These are phyloP conservation scores for Eustoma russellianum DNA, from an alignment of 257 asterid species.

Conservation along the genomic window DNA sequence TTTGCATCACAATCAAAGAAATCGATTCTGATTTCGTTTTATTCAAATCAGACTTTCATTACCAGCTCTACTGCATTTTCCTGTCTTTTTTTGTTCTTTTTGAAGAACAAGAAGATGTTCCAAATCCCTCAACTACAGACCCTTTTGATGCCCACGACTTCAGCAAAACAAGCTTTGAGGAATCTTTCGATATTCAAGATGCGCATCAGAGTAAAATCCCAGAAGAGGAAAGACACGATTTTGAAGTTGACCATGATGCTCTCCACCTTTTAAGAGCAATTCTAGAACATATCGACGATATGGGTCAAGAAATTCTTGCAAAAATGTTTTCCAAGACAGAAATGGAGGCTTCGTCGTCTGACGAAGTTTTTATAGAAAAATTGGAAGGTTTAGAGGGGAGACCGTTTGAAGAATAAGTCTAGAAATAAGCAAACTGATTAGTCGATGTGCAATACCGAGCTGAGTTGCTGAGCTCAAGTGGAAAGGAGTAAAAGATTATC, in stretches of 20 bases:
- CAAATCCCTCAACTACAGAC: neutral
- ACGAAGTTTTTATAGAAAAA: constrained; percentile 2
- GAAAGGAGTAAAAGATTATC: no score
- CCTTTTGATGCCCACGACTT: neutral
- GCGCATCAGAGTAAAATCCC: neutral
- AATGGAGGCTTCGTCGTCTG: constrained; percentile 2
- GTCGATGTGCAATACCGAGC: no score
- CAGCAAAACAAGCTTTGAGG: neutral
- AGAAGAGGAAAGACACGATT: neutral
- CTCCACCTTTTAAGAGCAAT: constrained; percentile 6
- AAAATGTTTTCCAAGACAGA: constrained; percentile 18
- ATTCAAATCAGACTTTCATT: no score
- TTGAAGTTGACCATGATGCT: constrained; percentile 4
- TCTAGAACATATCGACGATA: constrained; percentile 12
- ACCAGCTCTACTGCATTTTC: no score
- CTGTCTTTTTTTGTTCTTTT: no score
- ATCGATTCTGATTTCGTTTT: no score
- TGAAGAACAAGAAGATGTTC: neutral
- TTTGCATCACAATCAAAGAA: no score
- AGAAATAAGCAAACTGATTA: no score
- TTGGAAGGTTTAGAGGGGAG: constrained; percentile 9
- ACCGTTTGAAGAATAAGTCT: no score
- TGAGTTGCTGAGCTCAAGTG: no score
- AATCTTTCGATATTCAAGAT: neutral
- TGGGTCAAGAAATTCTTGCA: constrained; percentile 19